phyloP scores from a whole-genome alignment of 2,329 filamentous ascomycete genomes.

The Epichloe glyceriae region DNA sequence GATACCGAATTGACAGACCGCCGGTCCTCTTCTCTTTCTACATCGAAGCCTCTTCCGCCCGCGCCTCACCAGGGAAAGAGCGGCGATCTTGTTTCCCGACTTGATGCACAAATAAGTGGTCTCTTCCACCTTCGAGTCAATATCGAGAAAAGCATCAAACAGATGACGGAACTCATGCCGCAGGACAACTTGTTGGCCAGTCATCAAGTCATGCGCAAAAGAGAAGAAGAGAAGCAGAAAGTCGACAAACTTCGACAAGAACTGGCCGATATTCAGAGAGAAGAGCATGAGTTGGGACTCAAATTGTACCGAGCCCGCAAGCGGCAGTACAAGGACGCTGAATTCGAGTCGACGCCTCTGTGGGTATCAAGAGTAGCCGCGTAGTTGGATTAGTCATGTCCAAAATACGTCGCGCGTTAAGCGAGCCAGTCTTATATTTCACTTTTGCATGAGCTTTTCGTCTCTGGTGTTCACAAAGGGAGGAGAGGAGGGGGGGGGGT shows the following conservation, averaged over 20 bases:
- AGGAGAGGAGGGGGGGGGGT: too few species aligned
- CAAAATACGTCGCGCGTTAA: too few species aligned
- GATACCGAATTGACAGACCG: conserved; percentile 8
- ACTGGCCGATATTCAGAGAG: conserved; percentile 57
- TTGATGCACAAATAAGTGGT: conserved; percentile 52
- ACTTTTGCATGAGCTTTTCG: background rate
- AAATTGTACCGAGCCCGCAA: conserved; percentile 64
- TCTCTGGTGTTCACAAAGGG: background rate
- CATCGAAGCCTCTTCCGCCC: conserved; percentile 46
- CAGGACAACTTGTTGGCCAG: conserved; percentile 55
- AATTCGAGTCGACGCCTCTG: conserved; percentile 53
- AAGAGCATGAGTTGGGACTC: conserved; percentile 69
- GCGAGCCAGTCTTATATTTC: background rate
- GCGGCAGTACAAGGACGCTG: conserved; percentile 53
- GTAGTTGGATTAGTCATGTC: conserved; percentile 20
- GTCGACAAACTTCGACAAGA: conserved; percentile 53
- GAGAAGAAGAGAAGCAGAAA: conserved; percentile 47
- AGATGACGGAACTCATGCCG: conserved; percentile 69
- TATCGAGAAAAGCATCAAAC: conserved; percentile 57
- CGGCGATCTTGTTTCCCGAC: conserved; percentile 50
- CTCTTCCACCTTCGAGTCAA: conserved; percentile 57
- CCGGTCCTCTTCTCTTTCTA: conserved; percentile 22
- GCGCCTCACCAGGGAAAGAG: conserved; percentile 46
- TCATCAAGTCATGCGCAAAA: conserved; percentile 44
- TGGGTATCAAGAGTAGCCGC: conserved; percentile 71